Base-by-base conservation (phyloP, 345 rosid genomes). In the Hevea brasiliensis region DNA sequence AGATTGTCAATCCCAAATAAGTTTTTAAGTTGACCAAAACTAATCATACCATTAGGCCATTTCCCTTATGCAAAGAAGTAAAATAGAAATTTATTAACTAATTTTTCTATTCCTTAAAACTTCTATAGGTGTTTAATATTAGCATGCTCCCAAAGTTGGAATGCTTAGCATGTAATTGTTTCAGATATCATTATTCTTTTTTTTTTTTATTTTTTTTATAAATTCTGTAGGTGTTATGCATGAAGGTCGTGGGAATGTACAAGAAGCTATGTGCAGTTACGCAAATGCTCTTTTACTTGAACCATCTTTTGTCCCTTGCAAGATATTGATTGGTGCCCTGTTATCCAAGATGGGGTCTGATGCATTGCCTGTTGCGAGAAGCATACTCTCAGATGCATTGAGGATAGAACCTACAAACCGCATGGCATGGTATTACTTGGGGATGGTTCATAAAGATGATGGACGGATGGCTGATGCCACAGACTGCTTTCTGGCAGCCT, bases 401-500 rank as follows among this genome's bases (percentile, higher is more conserved):
- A 87, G 89, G 83, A 79, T 92, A 4, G 98, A 94, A 79, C 98
- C 97, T 3, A 92, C 95, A 32, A 94, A 87, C 76, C 77, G 89
- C 4, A 84, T 72, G 85, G 98, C 98, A 77, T 94, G 97, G 95
- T 88, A 89, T 79, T 76, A 92, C 84, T 78, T 94, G 77, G 98
- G 98, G 44, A 66, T 86, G 84, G 87, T 94, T 67, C 96, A 90
- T 72, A 87, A 79, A 70, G 84, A 80, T 24, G 94, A 89, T 68
- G 98, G 98, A 44, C 94, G 98, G 67, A 82, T 87, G 68, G 91
- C 91, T 51, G 98, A 92, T 81, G 98, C 98, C 11, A 79, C 83
- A 15, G 98, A 94, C 70, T 90, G 97, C 83, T 91, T 94, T 83
- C 95, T 89, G 82, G 98, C 98, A 53, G 95, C 98, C 59, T 86